Evolutionary conservation across 73 alveolate genomes (phyloP), one percentile per base, ranked within the genome.

Genomic region (Tetrahymena malaccensis): DNA sequence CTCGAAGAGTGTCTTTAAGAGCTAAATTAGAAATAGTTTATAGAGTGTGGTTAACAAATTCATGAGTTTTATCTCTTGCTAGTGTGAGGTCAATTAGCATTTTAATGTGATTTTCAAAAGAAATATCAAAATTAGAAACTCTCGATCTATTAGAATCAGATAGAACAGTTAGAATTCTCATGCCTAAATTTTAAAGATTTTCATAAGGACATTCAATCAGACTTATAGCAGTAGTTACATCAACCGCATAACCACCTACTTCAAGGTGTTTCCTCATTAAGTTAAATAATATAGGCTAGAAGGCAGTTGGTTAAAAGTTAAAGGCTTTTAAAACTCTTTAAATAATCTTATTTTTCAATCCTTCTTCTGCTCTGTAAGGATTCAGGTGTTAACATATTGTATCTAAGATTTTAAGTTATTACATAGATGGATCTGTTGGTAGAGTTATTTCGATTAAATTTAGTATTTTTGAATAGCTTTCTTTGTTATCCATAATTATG

Each of bases 31-130:
- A 98, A 9, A 98, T 94, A 11, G 97, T 94, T 43, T 85, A 93
- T 3, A 98, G 96, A 4, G 99, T 97, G 93, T 95, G 94, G 33
- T 94, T 93, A 93, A 96, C 94, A 89, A 96, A 96, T 85, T 97
- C 97, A 37, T 96, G 94, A 25, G 95, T 85, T 38, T 94, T 96
- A 58, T 97, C 93, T 19, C 96, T 94, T 56, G 94, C 96, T 34
- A 95, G 44, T 4, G 98, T 94, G 94, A 97, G 96, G 43, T 97
- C 98, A 44, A 98, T 55, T 13, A 98, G 85, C 93, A 96, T 96
- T n/a, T 98, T 97, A 15, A 98, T 97, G 94, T 97, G 97, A 55
- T 96, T 97, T 94, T 98, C 99, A 96, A 98, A 98, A 84, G 97
- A 97, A 12, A 98, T 96, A 94, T 98, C 99, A 16, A 95, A 40